Evolutionary conservation across 148 eudicot species (phyloP).

Genomic region (Vaccinium myrtillus): DNA sequence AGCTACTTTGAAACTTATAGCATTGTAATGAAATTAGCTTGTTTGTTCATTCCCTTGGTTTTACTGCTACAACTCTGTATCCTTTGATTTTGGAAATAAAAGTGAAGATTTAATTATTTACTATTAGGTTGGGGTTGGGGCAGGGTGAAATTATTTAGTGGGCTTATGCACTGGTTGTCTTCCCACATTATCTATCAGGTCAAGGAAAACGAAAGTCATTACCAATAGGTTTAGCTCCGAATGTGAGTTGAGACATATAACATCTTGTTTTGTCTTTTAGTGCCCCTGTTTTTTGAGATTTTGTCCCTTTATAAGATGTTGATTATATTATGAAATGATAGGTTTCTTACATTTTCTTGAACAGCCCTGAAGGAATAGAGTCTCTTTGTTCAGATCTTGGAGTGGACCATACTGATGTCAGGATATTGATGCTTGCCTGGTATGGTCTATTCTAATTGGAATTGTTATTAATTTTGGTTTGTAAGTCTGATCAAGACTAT

Average conservation of each 20-base stretch:
- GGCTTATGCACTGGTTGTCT: conserved; percentile 11
- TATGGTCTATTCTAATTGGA: conserved; percentile 22
- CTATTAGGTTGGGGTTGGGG: neutral
- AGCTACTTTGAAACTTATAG: neutral
- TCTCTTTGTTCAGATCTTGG: conserved; percentile 76
- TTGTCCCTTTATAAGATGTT: neutral
- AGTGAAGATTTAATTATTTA: neutral
- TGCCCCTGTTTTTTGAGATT: neutral
- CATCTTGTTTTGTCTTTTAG: neutral
- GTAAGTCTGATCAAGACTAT: conserved; percentile 5
- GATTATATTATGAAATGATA: neutral
- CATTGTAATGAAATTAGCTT: neutral
- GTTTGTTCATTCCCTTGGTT: neutral
- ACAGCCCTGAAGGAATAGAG: conserved; percentile 97
- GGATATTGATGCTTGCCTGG: conserved; percentile 97
- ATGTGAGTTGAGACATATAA: neutral
- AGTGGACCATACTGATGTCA: conserved; percentile 78
- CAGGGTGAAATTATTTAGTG: neutral
- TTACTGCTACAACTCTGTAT: neutral
- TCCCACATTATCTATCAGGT: neutral
- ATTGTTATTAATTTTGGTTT: conserved; percentile 6
- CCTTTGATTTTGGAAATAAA: neutral
- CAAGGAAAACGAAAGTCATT: neutral
- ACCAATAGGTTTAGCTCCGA: neutral
- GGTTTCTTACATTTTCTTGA: conserved; percentile 2